Evolutionary conservation across 352 stramenopile genomes (phyloP), one percentile per base, ranked within the genome.

Genomic region (Phytophthora sansomeana): DNA sequence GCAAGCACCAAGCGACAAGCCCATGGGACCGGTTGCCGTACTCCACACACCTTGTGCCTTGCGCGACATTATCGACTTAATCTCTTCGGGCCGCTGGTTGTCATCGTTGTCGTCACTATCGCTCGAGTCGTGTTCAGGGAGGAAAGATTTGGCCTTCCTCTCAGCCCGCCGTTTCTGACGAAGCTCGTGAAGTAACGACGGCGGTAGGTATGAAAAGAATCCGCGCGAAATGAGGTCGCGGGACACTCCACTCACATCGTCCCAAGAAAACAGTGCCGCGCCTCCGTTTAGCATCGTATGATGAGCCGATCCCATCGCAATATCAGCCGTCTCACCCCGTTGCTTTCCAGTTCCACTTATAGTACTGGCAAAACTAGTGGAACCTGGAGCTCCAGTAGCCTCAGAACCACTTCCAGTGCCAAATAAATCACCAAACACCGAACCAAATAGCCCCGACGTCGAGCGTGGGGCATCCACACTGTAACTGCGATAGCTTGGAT

Each of bases 371-470:
- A 9, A 14, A 26, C 26, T 57, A 6, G 13, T 46, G 8, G 47
- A 33, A 28, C 21, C 36, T 24, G 46, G 29, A 53, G 43, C 11
- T 48, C 16, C 56, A 9, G 16, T 60, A 28, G 33, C 16, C 5
- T 54, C 30, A 9, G 43, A 57, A 5, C 38, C 39, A 29, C 53
- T 73, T 36, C 52, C 53, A 54, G n/a, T 17, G 4, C 86, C 81
- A 74, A 95, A 93, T 21, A 91, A 69, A 59, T 95, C 82, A 24
- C 73, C 77, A 56, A 95, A 86, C 26, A 95, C 77, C 1, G 77
- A 79, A 8, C 75, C 76, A 49, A 93, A 85, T 17, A 91, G 72
- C 35, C 80, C 68, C 29, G 77, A 70, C 1, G 74, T 75, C 14
- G 77, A 79, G 10, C 76, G 78, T 3, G 55, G 38, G 8, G 73